Conservation (phyloP, 371 early-diverging fungal genomes). For the Umbelopsis sp. region DNA sequence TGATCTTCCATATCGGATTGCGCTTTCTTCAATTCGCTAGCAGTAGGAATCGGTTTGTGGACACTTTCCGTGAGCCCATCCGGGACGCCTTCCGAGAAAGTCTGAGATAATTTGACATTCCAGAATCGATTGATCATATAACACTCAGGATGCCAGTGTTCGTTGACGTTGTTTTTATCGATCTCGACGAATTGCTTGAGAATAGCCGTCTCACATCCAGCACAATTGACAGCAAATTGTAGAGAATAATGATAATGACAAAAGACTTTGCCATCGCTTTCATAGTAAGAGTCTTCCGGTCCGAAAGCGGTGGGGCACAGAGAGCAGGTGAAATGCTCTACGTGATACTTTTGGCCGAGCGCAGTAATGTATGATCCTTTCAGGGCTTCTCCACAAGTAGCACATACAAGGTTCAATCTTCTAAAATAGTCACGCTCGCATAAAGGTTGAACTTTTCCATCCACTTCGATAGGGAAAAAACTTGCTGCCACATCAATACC, state of each 20-base stretch:
- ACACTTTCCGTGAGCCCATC: neutral
- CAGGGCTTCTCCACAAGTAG: constrained; percentile 80
- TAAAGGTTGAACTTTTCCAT: constrained; percentile 48
- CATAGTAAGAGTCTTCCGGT: constrained; percentile 90
- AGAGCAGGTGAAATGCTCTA: constrained; percentile 92
- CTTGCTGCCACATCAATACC: constrained; percentile 69
- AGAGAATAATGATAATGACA: constrained; percentile 92
- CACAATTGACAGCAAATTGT: constrained; percentile 84
- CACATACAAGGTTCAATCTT: constrained; percentile 75
- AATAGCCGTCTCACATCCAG: constrained; percentile 92
- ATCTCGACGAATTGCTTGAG: constrained; percentile 93
- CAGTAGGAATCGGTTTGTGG: constrained; percentile 27
- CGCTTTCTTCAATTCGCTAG: constrained; percentile 50
- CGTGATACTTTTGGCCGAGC: constrained; percentile 79
- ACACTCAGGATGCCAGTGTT: constrained; percentile 98
- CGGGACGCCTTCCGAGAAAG: constrained; percentile 8
- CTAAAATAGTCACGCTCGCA: constrained; percentile 82
- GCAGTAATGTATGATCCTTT: constrained; percentile 86
- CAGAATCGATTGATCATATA: constrained; percentile 95
- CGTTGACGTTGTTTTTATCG: constrained; percentile 67
- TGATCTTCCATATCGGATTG: constrained; percentile 74
- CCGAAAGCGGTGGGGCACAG: constrained; percentile 85
- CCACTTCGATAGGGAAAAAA: constrained; percentile 68
- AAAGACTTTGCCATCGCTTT: constrained; percentile 83
- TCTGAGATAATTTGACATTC: constrained; percentile 59